Base-by-base conservation (phyloP, 495 filamentous ascomycete genomes). In the Xylaria longipes region DNA sequence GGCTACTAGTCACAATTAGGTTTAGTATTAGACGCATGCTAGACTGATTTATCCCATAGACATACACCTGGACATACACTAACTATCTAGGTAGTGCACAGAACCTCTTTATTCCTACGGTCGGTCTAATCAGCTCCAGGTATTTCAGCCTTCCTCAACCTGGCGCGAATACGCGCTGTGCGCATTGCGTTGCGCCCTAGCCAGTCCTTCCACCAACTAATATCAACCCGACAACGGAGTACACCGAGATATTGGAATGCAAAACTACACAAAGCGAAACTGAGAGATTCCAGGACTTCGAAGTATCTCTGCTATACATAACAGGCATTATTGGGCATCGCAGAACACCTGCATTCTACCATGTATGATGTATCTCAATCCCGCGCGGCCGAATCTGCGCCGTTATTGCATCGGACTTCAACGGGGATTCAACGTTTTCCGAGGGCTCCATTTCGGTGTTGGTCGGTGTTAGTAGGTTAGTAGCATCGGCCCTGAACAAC, bases 1-100 rank as follows among this genome's bases (percentile, higher is more conserved):
- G 70, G 74, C 27, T 65, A 64, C 68, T 78, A 68, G 35, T 14
- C 15, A 0, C 52, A 46, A 37, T 61, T 50, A 9, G 27, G 41
- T 11, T 48, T 60, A 69, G 54, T 25, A 4, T 1, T 0, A 11
- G 0, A 35, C n/a, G 31, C 57, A 35, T 17, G 57, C 52, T 17
- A 56, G 52, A 56, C 52, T 25, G 31, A 17, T 56, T 56, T 31
- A 56, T 29, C 52, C 52, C 52, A 56, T 27, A 25, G 15, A 14
- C 25, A 29, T 29, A 2, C 50, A 29, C 25, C n/a, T n/a, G n/a
- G n/a, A n/a, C n/a, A n/a, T n/a, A n/a, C n/a, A n/a, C n/a, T n/a
- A n/a, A n/a, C n/a, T n/a, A n/a, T n/a, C n/a, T n/a, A n/a, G n/a
- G n/a, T 54, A 50, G 48, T 11, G 48, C 48, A 11, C 48, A 25